These are phyloP conservation scores for Aschersonia sp. DNA, from an alignment of 2,329 filamentous ascomycete species.

Conservation along the genomic window DNA sequence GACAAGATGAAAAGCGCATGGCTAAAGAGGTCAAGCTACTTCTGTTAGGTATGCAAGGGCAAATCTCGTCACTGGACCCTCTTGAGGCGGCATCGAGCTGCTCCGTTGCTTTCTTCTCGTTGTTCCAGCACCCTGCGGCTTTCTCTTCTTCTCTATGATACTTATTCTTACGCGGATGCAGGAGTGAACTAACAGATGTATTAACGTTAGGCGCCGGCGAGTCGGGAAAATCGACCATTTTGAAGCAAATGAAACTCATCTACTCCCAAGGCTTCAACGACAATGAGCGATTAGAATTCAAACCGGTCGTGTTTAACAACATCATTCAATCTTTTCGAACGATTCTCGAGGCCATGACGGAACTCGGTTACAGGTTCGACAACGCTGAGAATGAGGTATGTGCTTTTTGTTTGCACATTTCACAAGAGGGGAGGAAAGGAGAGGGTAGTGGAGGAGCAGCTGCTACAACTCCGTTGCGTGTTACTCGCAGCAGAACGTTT, in stretches of 20 bases:
- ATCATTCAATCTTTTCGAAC: slow-evolving; percentile 84
- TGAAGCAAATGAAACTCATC: slow-evolving; percentile 99
- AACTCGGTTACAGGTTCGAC: slow-evolving; percentile 68
- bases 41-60: slow-evolving; percentile 54
- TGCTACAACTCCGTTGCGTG: too few species aligned
- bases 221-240: slow-evolving; percentile 79
- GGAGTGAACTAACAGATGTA: not conserved
- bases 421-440: too few species aligned
- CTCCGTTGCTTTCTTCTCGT: too few species aligned
- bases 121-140: not conserved
- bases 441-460: too few species aligned
- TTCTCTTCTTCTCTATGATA: not conserved
- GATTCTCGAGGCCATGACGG: slow-evolving; percentile 80
- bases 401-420: not conserved
- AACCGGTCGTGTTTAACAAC: slow-evolving; percentile 92
- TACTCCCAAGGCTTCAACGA: slow-evolving; percentile 86
- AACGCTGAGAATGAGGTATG: slow-evolving; percentile 66
- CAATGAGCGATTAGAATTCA: slow-evolving; percentile 82
- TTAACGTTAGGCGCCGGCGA: slow-evolving; percentile 66
- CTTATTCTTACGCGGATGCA: not conserved
- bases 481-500: too few species aligned
- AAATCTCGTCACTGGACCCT: too few species aligned
- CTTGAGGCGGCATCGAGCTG: too few species aligned
- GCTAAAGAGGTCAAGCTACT: slow-evolving; percentile 85
- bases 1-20: slow-evolving; percentile 77